Conservation (phyloP, 768 basidiomycete genomes). For the Suillus hirtellus region DNA sequence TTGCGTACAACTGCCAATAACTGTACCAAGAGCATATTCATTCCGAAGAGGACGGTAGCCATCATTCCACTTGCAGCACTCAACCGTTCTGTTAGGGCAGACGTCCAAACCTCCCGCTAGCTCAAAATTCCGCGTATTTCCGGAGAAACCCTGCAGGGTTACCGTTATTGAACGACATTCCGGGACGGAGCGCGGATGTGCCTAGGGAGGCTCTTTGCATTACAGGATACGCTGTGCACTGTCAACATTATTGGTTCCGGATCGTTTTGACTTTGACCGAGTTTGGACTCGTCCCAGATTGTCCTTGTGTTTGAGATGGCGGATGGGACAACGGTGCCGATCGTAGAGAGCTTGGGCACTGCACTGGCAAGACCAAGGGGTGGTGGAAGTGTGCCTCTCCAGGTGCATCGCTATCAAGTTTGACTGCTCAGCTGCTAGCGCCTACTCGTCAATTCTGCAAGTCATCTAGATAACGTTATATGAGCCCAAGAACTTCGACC, state of each 20-base stretch:
- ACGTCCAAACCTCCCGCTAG: slow-evolving; percentile 48
- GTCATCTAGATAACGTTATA: not conserved
- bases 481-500: not conserved
- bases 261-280: not conserved
- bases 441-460: not conserved
- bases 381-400: slow-evolving; percentile 24
- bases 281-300: slow-evolving; percentile 24
- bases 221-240: slow-evolving; percentile 34
- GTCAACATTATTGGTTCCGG: no score
- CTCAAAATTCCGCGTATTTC: slow-evolving; percentile 12
- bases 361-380: slow-evolving; percentile 30
- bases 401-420: slow-evolving; percentile 7
- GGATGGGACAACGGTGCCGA: slow-evolving; percentile 39
- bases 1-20: slow-evolving; percentile 30
- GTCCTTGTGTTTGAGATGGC: slow-evolving; percentile 30
- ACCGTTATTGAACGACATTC: slow-evolving; percentile 35
- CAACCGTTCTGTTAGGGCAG: slow-evolving; percentile 44
- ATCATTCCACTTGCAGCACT: slow-evolving; percentile 40
- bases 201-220: slow-evolving; percentile 44
- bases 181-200: slow-evolving; percentile 47
- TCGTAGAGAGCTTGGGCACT: slow-evolving; percentile 26
- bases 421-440: not conserved
- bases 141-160: slow-evolving; percentile 37
- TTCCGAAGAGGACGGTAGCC: slow-evolving; percentile 42
- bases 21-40: slow-evolving; percentile 28